phyloP scores from a whole-genome alignment of 306 rosid genomes.

The Oemleria cerasiformis region DNA sequence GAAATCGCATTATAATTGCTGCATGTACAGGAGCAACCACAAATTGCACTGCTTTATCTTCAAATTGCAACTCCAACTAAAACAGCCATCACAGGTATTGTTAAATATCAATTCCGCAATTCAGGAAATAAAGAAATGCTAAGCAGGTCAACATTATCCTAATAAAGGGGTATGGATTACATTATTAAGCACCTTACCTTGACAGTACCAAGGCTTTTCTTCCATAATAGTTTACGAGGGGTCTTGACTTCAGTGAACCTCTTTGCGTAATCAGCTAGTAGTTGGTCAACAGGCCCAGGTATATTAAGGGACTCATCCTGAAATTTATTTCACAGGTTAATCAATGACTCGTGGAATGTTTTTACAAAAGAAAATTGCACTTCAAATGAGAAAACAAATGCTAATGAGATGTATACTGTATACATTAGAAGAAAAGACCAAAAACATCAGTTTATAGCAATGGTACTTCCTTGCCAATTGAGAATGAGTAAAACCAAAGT shows the following conservation, averaged over 20 bases:
- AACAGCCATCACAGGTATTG: slow-evolving; percentile 10
- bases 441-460: background rate
- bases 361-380: slow-evolving; percentile 9
- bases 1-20: slow-evolving; percentile 80
- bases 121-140: background rate
- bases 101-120: background rate
- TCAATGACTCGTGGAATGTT: slow-evolving; percentile 9
- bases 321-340: slow-evolving; percentile 32
- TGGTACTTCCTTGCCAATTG: background rate
- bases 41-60: slow-evolving; percentile 77
- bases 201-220: slow-evolving; percentile 87
- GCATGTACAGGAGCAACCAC: slow-evolving; percentile 83
- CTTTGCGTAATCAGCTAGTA: slow-evolving; percentile 79
- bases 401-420: background rate
- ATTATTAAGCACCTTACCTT: slow-evolving; percentile 53
- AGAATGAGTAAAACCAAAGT: background rate
- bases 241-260: slow-evolving; percentile 92
- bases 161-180: background rate
- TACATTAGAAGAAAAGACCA: background rate
- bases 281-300: slow-evolving; percentile 69
- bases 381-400: slow-evolving; percentile 12
- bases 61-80: slow-evolving; percentile 90
- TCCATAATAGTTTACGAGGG: slow-evolving; percentile 94
- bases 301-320: slow-evolving; percentile 81
- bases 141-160: background rate